Evolutionary conservation across 192 early-diverging fungal species (phyloP).

Genomic region (Dimargaris xerosporica): DNA sequence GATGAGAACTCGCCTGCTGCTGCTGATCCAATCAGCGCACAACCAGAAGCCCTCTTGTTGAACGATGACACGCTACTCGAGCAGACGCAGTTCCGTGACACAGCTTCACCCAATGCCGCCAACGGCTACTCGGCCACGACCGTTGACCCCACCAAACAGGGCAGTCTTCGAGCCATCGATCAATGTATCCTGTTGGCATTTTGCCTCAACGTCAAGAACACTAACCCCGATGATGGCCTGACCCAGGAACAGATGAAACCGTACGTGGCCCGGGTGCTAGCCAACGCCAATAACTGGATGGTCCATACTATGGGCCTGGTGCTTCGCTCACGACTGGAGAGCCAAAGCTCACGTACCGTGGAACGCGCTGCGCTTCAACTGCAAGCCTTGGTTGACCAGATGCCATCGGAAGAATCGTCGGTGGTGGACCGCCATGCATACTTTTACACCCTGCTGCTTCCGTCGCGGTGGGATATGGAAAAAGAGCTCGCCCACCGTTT

Average conservation of each 20-base stretch:
- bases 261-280: constrained; percentile 77
- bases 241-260: constrained; percentile 95
- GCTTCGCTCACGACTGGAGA: constrained; percentile 79
- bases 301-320: constrained; percentile 92
- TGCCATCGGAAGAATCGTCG: constrained; percentile 20
- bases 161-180: constrained; percentile 64
- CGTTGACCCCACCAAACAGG: constrained; percentile 30
- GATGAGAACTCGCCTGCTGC: constrained; percentile 13
- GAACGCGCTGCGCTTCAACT: constrained; percentile 83
- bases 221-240: constrained; percentile 81
- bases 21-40: neutral
- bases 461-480: constrained; percentile 95
- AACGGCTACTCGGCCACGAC: too few species aligned
- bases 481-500: constrained; percentile 74
- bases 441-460: constrained; percentile 63
- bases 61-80: constrained; percentile 93
- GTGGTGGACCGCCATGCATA: constrained; percentile 63
- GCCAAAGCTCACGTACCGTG: constrained; percentile 67
- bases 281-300: constrained; percentile 94
- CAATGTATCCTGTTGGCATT: constrained; percentile 80
- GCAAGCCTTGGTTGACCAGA: constrained; percentile 94
- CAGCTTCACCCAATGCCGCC: constrained; percentile 14
- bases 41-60: constrained; percentile 60
- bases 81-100: constrained; percentile 35
- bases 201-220: constrained; percentile 88